phyloP scores from a whole-genome alignment of 2,329 filamentous ascomycete species.

The Pseudomassariella vexata region DNA sequence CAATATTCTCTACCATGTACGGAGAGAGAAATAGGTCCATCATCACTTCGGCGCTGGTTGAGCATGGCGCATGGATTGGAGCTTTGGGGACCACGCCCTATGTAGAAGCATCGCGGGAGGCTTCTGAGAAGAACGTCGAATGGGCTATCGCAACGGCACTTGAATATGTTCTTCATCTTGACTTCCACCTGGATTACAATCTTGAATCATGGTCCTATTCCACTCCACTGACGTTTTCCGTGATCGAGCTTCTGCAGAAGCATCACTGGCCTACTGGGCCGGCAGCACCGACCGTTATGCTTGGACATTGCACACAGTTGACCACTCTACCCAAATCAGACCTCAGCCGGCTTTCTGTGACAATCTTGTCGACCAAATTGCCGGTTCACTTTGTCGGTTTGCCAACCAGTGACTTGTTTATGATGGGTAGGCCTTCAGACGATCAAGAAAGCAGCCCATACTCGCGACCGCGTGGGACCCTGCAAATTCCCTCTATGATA shows the following conservation, averaged over 20 bases:
- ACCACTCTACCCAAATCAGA: constrained; percentile 46
- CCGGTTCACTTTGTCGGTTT: constrained; percentile 63
- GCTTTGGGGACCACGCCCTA: constrained; percentile 66
- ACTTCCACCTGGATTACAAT: constrained; percentile 70
- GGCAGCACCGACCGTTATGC: constrained; percentile 42
- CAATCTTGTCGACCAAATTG: constrained; percentile 40
- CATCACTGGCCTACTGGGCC: constrained; percentile 38
- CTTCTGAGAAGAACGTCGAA: constrained; percentile 50
- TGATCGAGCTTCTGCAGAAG: constrained; percentile 43
- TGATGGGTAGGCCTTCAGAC: constrained; percentile 49
- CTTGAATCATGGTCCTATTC: constrained; percentile 34
- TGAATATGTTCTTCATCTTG: constrained; percentile 48
- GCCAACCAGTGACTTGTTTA: constrained; percentile 66
- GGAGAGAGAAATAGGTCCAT: constrained; percentile 46
- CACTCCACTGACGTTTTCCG: constrained; percentile 46
- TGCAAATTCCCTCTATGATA: constrained; percentile 57
- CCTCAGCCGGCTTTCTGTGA: constrained; percentile 40
- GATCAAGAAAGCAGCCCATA: constrained; percentile 11
- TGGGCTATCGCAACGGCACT: constrained; percentile 56
- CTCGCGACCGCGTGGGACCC: constrained; percentile 47
- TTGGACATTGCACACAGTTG: constrained; percentile 66
- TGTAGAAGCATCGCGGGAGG: constrained; percentile 49
- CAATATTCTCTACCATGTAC: constrained; percentile 51
- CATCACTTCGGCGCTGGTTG: constrained; percentile 25
- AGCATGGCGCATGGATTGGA: constrained; percentile 36